Evolutionary conservation across 2,329 filamentous ascomycete genomes (phyloP).

Genomic region (Didymella pinodella): DNA sequence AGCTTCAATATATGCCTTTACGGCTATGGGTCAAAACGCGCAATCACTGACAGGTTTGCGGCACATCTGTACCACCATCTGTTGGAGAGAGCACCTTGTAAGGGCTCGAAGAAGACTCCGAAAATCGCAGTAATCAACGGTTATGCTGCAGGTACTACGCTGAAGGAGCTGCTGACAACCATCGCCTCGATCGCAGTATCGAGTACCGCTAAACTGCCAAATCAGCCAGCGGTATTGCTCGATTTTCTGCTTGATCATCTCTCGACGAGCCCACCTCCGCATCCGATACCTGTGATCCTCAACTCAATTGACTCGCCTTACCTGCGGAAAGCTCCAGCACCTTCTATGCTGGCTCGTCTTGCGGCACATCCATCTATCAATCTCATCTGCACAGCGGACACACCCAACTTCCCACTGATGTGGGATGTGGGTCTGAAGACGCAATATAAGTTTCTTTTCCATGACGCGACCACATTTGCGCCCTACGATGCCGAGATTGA

Average conservation of each 20-base stretch:
- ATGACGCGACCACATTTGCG: conserved; percentile 91
- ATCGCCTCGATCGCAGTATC: conserved; percentile 69
- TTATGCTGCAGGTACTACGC: conserved; percentile 71
- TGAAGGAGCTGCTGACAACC: conserved; percentile 74
- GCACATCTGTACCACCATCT: conserved; percentile 67
- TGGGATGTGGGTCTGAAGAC: conserved; percentile 90
- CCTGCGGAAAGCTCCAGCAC: conserved; percentile 74
- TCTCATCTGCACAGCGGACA: conserved; percentile 83
- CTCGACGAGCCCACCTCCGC: conserved; percentile 49
- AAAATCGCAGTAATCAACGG: conserved; percentile 88
- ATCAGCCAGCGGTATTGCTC: conserved; percentile 73
- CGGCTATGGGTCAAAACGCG: conserved; percentile 88
- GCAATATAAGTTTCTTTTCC: conserved; percentile 85
- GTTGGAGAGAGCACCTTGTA: conserved; percentile 35
- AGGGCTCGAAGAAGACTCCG: conserved; percentile 51
- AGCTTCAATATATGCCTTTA: conserved; percentile 90
- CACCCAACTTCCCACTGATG: conserved; percentile 83
- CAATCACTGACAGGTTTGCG: conserved; percentile 77
- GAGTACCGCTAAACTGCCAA: conserved; percentile 62
- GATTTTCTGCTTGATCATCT: conserved; percentile 71
- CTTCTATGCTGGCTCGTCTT: conserved; percentile 77
- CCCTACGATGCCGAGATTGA: conserved; percentile 78
- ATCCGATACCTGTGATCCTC: conserved; percentile 72
- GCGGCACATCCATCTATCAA: conserved; percentile 75
- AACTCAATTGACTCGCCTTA: conserved; percentile 86